Conservation (phyloP, 2,329 filamentous ascomycete genomes). For the Fusarium nanum region DNA sequence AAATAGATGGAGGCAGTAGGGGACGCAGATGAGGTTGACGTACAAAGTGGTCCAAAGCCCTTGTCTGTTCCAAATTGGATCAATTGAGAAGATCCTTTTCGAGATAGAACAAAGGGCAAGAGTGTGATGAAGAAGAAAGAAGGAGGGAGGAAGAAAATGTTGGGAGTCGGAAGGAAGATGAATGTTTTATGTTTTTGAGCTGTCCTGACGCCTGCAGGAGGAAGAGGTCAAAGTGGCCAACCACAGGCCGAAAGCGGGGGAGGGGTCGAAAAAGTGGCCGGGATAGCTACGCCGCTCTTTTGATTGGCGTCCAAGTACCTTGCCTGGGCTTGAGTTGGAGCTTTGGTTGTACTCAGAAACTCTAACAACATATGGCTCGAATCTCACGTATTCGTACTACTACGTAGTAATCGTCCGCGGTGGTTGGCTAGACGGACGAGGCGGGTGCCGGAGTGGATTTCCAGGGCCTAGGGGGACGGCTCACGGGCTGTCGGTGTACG, state of each 20-base stretch:
- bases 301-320: slow-evolving; percentile 23
- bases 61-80: slow-evolving; percentile 47
- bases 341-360: slow-evolving; percentile 19
- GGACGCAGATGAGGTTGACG: slow-evolving; percentile 18
- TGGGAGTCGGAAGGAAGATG: slow-evolving; percentile 39
- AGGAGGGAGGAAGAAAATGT: slow-evolving; percentile 37
- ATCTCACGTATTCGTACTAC: slow-evolving; percentile 45
- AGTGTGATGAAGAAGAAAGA: slow-evolving; percentile 34
- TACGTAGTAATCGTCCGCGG: slow-evolving; percentile 36
- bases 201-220: slow-evolving; percentile 17
- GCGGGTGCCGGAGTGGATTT: slow-evolving; percentile 46
- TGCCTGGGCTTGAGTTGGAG: slow-evolving; percentile 9
- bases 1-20: slow-evolving; percentile 7
- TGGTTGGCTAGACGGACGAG: slow-evolving; percentile 36
- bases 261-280: slow-evolving; percentile 46
- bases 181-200: slow-evolving; percentile 34
- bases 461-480: slow-evolving; percentile 31
- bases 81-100: slow-evolving; percentile 45
- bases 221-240: slow-evolving; percentile 44
- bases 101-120: slow-evolving; percentile 41
- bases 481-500: slow-evolving; percentile 45
- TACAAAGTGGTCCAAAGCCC: slow-evolving; percentile 45
- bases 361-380: slow-evolving; percentile 25
- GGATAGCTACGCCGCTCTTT: slow-evolving; percentile 23
- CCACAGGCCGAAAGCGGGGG: slow-evolving; percentile 52